Evolutionary conservation across 192 early-diverging fungal genomes (phyloP).

Genomic region (Coemansia sp.): DNA sequence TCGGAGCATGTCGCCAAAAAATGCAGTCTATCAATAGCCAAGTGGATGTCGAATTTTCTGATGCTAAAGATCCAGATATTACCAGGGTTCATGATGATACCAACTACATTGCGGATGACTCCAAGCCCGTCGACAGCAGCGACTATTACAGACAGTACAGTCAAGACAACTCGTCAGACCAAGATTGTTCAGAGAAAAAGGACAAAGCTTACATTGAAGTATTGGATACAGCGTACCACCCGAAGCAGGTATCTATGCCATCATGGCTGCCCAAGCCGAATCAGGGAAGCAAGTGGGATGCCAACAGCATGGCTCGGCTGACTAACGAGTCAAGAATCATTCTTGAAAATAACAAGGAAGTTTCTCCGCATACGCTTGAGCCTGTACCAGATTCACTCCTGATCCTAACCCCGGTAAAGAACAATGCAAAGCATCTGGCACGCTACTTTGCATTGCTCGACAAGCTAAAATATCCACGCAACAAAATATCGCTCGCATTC

Average conservation of each 20-base stretch:
- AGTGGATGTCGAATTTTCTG: background rate
- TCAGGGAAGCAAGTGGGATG: background rate
- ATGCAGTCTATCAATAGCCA: background rate
- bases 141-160: background rate
- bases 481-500: slow-evolving; percentile 65
- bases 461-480: slow-evolving; percentile 58
- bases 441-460: slow-evolving; percentile 60
- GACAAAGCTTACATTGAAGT: slow-evolving; percentile 30
- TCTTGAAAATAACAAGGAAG: slow-evolving; percentile 25
- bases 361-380: slow-evolving; percentile 25
- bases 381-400: slow-evolving; percentile 48
- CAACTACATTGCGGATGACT: background rate
- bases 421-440: slow-evolving; percentile 57
- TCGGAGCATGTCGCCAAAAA: slow-evolving; percentile 1
- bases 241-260: slow-evolving; percentile 28
- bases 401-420: slow-evolving; percentile 67
- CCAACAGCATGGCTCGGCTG: background rate
- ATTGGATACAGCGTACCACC: slow-evolving; percentile 25
- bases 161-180: background rate
- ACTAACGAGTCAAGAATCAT: slow-evolving; percentile 34
- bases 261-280: slow-evolving; percentile 35
- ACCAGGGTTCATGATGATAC: background rate
- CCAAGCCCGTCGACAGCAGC: background rate
- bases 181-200: background rate
- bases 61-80: background rate